phyloP scores from a whole-genome alignment of 2,329 filamentous ascomycete genomes.

The Penicillium capsulatum region DNA sequence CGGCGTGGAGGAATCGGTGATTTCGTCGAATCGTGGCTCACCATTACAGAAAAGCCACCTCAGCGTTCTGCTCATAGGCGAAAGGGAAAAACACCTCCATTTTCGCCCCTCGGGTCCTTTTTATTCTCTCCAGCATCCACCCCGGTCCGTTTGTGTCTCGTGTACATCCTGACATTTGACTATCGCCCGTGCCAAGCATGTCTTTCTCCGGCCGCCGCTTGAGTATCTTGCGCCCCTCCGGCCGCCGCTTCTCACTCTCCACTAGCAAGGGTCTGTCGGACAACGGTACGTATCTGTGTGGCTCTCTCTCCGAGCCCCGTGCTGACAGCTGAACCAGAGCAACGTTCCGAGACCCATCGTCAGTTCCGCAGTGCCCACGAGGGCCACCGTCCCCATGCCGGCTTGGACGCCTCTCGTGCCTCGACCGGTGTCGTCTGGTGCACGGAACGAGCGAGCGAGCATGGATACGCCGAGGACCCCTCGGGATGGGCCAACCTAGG shows the following conservation, averaged over 20 bases:
- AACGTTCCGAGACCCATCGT: slow-evolving; percentile 76
- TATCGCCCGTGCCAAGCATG: slow-evolving; percentile 30
- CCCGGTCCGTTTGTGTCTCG: background rate
- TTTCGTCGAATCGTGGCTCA: slow-evolving; percentile 22
- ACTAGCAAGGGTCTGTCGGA: slow-evolving; percentile 43
- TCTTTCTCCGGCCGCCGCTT: slow-evolving; percentile 46
- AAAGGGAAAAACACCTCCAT: slow-evolving; percentile 3
- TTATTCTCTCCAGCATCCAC: slow-evolving; percentile 1
- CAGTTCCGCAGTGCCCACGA: slow-evolving; percentile 88
- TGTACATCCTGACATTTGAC: background rate
- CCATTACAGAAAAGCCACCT: slow-evolving; percentile 11
- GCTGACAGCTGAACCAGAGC: slow-evolving; percentile 53
- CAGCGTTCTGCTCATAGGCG: slow-evolving; percentile 9
- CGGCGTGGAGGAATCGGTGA: slow-evolving; percentile 13
- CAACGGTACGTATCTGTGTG: slow-evolving; percentile 39
- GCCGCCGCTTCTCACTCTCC: slow-evolving; percentile 42
- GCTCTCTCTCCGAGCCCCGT: background rate
- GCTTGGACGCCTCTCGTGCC: slow-evolving; percentile 79
- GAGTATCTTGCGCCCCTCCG: slow-evolving; percentile 40
- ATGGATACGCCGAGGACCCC: slow-evolving; percentile 80
- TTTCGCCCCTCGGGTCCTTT: slow-evolving; percentile 1
- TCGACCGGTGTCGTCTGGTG: slow-evolving; percentile 91
- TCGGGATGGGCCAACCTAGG: slow-evolving; percentile 87
- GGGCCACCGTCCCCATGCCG: slow-evolving; percentile 84
- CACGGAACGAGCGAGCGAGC: slow-evolving; percentile 68